These are phyloP conservation scores for Cardamine chenopodiifolia DNA, from an alignment of 345 rosid species.

Conservation along the genomic window DNA sequence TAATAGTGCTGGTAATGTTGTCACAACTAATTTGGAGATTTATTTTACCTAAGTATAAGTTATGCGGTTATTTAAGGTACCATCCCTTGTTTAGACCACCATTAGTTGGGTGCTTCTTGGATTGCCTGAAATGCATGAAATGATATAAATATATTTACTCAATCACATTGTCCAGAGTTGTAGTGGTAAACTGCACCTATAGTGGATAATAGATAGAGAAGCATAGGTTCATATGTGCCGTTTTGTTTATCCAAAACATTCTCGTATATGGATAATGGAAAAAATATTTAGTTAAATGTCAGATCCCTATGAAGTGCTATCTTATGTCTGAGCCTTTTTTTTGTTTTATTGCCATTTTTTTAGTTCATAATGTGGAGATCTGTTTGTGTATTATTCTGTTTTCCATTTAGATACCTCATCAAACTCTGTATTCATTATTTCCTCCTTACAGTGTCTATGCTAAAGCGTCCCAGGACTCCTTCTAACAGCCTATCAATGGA, in stretches of 20 bases:
- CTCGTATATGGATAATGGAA: background rate
- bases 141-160: background rate
- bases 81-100: conserved; percentile 4
- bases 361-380: conserved; percentile 1
- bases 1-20: conserved; percentile 46
- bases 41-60: background rate
- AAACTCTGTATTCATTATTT: conserved; percentile 20
- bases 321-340: background rate
- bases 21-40: conserved; percentile 1
- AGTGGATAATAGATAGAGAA: conserved; percentile 7
- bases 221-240: background rate
- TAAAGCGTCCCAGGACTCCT: conserved; percentile 70
- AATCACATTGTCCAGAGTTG: background rate
- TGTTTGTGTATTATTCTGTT: conserved; percentile 7
- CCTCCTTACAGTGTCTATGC: conserved; percentile 54
- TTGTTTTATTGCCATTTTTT: background rate
- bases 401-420: background rate
- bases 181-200: background rate
- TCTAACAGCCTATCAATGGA: conserved; percentile 60
- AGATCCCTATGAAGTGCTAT: background rate
- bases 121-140: conserved; percentile 11
- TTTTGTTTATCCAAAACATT: background rate
- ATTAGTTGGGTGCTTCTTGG: background rate
- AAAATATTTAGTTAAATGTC: background rate
- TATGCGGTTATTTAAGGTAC: background rate